Evolutionary conservation across 495 filamentous ascomycete genomes (phyloP), one percentile per base, ranked within the genome.

Genomic region (Daldinia grandis): DNA sequence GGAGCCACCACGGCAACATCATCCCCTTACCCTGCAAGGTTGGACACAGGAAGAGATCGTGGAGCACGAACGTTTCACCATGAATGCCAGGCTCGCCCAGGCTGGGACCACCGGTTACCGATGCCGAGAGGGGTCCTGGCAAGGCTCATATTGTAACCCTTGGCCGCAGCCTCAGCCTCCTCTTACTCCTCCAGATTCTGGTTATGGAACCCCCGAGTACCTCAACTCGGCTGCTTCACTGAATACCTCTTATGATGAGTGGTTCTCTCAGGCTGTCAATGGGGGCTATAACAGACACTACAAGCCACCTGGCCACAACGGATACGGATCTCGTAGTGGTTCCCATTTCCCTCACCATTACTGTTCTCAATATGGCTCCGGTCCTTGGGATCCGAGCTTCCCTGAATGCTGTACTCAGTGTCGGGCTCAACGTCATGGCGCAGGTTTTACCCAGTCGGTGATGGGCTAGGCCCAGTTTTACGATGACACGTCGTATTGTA

Each of bases 351-450:
- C 69, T 57, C 78, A 68, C 35, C 69, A 27, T 62, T 88, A 84
- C 62, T 83, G 79, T 53, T 79, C 86, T 62, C 83, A 84, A 31
- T 88, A 89, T 62, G 82, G 83, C 24, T 86, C 87, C 56, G 83
- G 79, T 76, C 80, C 83, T 30, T 91, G 90, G 87, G 81, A 86
- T 63, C 85, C 86, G 65, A 84, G 82, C 40, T 85, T 85, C 50
- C 84, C 85, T 30, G 91, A 89, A 19, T 95, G 92, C 64, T 95
- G 92, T 76, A 76, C 81, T 53, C 86, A 88, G 59, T 95, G 92
- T 78, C 79, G 82, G 9, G 21, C 68, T 17, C 74, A 75, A 27
- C 44, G 72, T 17, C 89, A 76, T 59, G 75, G 87, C 66, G 86
- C 89, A 62, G 76, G 82, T 50, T 93, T 88, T 70, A 78, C 88